These are phyloP conservation scores for Scheffersomyces parashehatae DNA, from an alignment of 1,139 yeast genomes.

Conservation along the genomic window DNA sequence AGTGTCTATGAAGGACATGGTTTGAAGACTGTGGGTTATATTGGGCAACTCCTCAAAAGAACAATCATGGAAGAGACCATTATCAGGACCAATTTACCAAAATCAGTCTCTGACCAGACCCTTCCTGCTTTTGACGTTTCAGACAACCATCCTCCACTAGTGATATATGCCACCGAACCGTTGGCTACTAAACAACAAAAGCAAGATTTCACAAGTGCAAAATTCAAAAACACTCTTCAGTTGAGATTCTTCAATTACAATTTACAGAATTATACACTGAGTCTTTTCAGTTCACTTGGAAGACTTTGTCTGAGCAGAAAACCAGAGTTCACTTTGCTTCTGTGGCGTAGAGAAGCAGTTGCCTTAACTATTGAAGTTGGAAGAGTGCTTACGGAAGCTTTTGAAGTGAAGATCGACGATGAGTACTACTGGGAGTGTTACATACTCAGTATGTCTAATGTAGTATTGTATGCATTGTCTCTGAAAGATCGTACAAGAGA, in stretches of 20 bases:
- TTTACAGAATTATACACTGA: constrained; percentile 50
- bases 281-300: constrained; percentile 39
- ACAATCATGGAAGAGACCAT: constrained; percentile 57
- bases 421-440: constrained; percentile 8
- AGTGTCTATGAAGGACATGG: constrained; percentile 42
- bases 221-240: constrained; percentile 61
- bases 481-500: constrained; percentile 36
- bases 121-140: constrained; percentile 26
- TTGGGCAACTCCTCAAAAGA: constrained; percentile 50
- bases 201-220: constrained; percentile 48
- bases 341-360: constrained; percentile 42
- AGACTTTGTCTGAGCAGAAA: constrained; percentile 46
- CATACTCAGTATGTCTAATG: constrained; percentile 20
- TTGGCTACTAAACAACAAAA: constrained; percentile 10
- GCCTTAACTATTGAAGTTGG: constrained; percentile 41
- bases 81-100: constrained; percentile 49
- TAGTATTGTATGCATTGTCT: constrained; percentile 25
- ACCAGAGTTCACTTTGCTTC: constrained; percentile 37
- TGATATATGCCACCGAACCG: constrained; percentile 37
- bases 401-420: constrained; percentile 24
- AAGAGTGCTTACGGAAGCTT: constrained; percentile 24
- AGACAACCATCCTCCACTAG: constrained; percentile 36
- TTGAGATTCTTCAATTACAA: constrained; percentile 52
- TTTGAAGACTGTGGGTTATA: constrained; percentile 21
- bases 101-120: constrained; percentile 47